Conservation (phyloP, 108 stramenopile genomes). For the Pseudonitzschia delicatissima region DNA sequence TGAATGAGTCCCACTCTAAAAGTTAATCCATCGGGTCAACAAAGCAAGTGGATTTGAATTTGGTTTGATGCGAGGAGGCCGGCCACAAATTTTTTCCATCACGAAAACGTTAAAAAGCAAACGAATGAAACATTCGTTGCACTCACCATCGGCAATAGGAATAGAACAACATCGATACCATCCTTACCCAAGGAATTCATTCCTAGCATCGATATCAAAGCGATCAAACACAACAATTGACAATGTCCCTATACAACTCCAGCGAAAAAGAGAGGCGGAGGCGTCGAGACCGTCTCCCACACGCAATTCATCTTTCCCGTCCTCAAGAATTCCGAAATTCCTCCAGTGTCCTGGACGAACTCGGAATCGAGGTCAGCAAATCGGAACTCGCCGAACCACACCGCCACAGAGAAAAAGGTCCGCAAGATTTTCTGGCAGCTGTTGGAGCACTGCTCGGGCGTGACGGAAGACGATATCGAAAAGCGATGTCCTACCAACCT, state of each 20-base stretch:
- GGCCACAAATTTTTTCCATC: no score
- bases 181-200: background rate
- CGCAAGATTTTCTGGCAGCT: conserved; percentile 72
- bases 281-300: conserved; percentile 11
- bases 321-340: conserved; percentile 78
- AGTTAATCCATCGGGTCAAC: no score
- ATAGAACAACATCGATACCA: background rate
- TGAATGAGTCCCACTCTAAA: no score
- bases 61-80: no score
- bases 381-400: conserved; percentile 75
- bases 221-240: background rate
- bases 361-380: conserved; percentile 76
- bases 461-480: conserved; percentile 46
- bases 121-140: background rate
- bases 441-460: conserved; percentile 59
- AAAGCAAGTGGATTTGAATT: no score
- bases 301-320: conserved; percentile 69
- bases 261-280: conserved; percentile 7
- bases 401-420: conserved; percentile 73
- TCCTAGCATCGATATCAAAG: background rate
- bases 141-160: background rate
- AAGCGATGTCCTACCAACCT: conserved; percentile 16
- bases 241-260: conserved; percentile 7
- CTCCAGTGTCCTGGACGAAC: conserved; percentile 79
- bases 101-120: no score